phyloP scores from a whole-genome alignment of 2,329 filamentous ascomycete species.

The Fusarium oxysporum region DNA sequence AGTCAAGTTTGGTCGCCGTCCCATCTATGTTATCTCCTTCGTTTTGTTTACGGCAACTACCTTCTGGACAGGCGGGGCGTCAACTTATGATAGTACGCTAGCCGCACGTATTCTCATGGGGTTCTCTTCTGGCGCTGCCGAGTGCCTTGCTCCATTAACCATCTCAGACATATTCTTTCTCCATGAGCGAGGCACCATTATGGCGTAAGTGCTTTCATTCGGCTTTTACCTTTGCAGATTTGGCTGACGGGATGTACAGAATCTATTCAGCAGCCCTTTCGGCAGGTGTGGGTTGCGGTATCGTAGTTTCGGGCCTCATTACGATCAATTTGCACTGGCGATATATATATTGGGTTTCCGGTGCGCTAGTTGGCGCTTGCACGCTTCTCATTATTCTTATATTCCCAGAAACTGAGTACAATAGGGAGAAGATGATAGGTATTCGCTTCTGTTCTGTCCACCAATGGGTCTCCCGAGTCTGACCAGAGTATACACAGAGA shows the following conservation, averaged over 20 bases:
- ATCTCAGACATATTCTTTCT: too few relatives aligned
- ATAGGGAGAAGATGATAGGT: too few relatives aligned
- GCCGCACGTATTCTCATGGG: too few relatives aligned
- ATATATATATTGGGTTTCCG: conserved; percentile 63
- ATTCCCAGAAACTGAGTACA: conserved; percentile 62
- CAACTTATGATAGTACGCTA: too few relatives aligned
- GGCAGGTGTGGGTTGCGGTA: conserved; percentile 56
- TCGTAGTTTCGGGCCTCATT: conserved; percentile 60
- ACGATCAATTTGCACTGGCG: conserved; percentile 62
- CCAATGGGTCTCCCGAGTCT: too few relatives aligned
- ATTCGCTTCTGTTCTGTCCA: too few relatives aligned
- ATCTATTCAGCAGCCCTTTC: conserved; percentile 58
- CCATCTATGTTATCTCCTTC: too few relatives aligned
- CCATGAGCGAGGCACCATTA: conserved; percentile 63
- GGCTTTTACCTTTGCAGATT: too few relatives aligned
- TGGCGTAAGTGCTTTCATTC: conserved; percentile 43
- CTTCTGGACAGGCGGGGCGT: too few relatives aligned
- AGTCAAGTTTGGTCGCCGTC: too few relatives aligned
- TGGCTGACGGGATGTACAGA: conserved; percentile 13
- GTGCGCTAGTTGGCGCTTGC: conserved; percentile 61
- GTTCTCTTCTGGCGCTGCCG: conserved; percentile 31
- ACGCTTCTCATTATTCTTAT: conserved; percentile 62
- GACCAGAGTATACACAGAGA: too few relatives aligned
- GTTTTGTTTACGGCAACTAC: too few relatives aligned
- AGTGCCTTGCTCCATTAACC: conserved; percentile 58